Conservation (phyloP, 305 asterid species). For the Fraxinus velutina region DNA sequence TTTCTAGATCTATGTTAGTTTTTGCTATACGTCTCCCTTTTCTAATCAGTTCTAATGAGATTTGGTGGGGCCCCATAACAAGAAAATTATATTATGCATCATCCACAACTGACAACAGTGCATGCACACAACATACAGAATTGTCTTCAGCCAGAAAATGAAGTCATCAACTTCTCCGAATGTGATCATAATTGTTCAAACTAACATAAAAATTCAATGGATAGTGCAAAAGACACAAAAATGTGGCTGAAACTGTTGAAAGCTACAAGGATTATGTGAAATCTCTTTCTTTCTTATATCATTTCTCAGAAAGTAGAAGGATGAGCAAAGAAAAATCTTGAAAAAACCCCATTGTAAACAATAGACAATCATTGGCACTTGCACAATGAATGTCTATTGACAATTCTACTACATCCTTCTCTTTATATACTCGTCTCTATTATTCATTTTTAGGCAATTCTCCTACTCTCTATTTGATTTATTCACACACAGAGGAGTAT, state of each 20-base stretch:
- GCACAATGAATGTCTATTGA: constrained; percentile 3
- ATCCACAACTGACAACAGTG: constrained; percentile 29
- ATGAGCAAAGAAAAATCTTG: constrained; percentile 22
- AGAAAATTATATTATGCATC: constrained; percentile 6
- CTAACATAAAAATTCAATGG: constrained; percentile 26
- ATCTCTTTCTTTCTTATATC: constrained; percentile 2
- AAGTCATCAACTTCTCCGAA: constrained; percentile 36
- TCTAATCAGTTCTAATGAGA: background rate
- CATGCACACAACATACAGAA: constrained; percentile 42
- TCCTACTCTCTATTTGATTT: constrained; percentile 22
- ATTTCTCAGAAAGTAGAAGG: constrained; percentile 19
- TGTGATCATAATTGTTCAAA: constrained; percentile 29
- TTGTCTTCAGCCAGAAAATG: constrained; percentile 30
- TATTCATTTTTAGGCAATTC: constrained; percentile 30
- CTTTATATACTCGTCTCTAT: constrained; percentile 38
- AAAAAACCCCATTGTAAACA: constrained; percentile 3
- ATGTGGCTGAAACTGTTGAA: constrained; percentile 22
- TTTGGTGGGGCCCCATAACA: background rate
- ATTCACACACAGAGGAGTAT: constrained; percentile 1
- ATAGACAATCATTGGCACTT: constrained; percentile 19
- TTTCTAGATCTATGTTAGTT: background rate
- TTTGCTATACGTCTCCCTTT: background rate
- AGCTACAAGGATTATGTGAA: constrained; percentile 2
- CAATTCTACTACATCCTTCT: constrained; percentile 14
- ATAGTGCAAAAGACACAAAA: constrained; percentile 10